Base-by-base conservation (phyloP, 2,329 filamentous ascomycete species). In the Bipolaris oryzae region DNA sequence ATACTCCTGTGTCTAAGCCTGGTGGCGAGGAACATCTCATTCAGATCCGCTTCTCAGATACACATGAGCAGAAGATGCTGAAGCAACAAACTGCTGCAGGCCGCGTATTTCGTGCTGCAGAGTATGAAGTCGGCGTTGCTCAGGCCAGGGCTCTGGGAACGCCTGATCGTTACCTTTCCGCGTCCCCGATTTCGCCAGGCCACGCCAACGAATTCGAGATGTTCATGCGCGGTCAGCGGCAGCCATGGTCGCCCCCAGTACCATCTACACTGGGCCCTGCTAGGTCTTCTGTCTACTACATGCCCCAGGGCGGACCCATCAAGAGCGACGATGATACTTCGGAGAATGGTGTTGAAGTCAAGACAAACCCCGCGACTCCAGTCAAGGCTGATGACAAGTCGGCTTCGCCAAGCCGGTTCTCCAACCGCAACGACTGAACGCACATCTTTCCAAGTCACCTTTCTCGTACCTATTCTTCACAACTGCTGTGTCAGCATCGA, bases 1-100 rank as follows among this genome's bases (percentile, higher is more conserved):
- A 95, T 63, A 78, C 78, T 48, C 77, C 79, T 31, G 79, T 82
- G 61, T 73, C 76, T 33, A 81, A 88, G 66, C 80, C 85, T 28
- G 73, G 70, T 64, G 90, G 90, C 38, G 87, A 90, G 33, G 91
- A 96, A 70, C 87, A 89, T 25, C 86, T 95, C 63, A 88, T 93
- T 62, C 93, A 97, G 78, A 92, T 99, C 67, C 93, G 95, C 64
- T 99, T 96, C 76, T 94, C 96, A 61, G 95, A 99, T 73, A 99
- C 95, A 35, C 91, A 95, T 53, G 90, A 94, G 61, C 95, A 99
- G 78, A 99, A 99, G 82, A 87, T 95, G 74, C 84, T 99, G 67
- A 99, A 99, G 84, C 90, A 95, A 63, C 90, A 97, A 74, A 98
- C 94, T 39, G 92, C 95, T 31, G 92, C 96, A 75, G 91, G 93